These are phyloP conservation scores for Phytophthora chlamydospora DNA, from an alignment of 352 stramenopile species.

Conservation along the genomic window DNA sequence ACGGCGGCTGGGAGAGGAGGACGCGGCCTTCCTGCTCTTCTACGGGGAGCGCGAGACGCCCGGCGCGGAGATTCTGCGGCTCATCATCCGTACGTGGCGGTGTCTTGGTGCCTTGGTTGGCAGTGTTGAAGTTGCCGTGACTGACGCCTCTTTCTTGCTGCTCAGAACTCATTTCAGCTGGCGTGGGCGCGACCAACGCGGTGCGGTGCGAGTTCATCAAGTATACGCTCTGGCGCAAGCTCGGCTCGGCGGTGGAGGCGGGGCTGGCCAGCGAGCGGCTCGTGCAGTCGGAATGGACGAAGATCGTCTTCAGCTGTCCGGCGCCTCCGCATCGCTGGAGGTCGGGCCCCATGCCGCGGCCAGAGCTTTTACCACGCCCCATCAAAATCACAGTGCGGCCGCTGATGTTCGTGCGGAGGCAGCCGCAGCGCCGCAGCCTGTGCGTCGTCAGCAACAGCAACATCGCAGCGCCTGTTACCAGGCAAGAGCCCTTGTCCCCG, in stretches of 20 bases:
- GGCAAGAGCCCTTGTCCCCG: conserved; percentile 18
- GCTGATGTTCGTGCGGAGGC: conserved; percentile 46
- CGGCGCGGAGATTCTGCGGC: conserved; percentile 49
- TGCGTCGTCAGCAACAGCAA: conserved; percentile 19
- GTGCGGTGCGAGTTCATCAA: conserved; percentile 47
- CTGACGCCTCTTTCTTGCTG: background rate
- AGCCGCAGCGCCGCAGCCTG: conserved; percentile 25
- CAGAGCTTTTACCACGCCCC: conserved; percentile 55
- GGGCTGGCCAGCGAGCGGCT: conserved; percentile 43
- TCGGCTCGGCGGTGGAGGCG: conserved; percentile 48
- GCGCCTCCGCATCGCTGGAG: conserved; percentile 37
- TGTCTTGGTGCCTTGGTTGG: background rate
- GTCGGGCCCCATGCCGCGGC: conserved; percentile 45
- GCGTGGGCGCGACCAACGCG: conserved; percentile 36
- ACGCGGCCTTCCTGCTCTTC: conserved; percentile 75
- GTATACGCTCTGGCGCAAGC: conserved; percentile 59
- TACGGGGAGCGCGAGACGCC: conserved; percentile 60
- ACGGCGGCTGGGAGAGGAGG: conserved; percentile 59
- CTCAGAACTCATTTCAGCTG: conserved; percentile 60
- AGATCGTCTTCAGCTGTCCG: conserved; percentile 72
- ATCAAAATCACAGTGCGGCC: conserved; percentile 69
- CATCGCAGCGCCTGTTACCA: conserved; percentile 11
- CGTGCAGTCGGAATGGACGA: conserved; percentile 78
- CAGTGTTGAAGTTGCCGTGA: conserved; percentile 11
- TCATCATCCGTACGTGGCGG: conserved; percentile 60